phyloP scores from a whole-genome alignment of 1,284 basidiomycete genomes.

The Pseudozyma tsukubaensis region DNA sequence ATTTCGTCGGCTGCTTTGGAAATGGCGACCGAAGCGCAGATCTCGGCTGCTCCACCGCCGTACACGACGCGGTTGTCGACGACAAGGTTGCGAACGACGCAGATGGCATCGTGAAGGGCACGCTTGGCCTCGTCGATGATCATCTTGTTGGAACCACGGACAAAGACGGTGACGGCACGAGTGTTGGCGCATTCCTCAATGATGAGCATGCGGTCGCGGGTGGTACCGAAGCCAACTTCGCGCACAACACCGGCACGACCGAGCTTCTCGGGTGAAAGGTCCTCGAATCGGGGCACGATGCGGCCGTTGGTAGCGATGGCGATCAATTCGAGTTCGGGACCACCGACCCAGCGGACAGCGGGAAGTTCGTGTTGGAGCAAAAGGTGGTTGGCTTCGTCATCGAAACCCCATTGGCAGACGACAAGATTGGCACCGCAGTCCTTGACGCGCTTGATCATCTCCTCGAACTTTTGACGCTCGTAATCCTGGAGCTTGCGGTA shows the following conservation, averaged over 20 bases:
- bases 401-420: conserved; percentile 99
- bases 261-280: conserved; percentile 88
- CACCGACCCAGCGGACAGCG: conserved; percentile 98
- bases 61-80: conserved; percentile 97
- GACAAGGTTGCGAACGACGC: conserved; percentile 93
- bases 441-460: conserved; percentile 98
- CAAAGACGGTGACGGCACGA: conserved; percentile 95
- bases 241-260: conserved; percentile 92
- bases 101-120: conserved; percentile 95
- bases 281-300: conserved; percentile 97
- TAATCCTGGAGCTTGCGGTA: conserved; percentile 94
- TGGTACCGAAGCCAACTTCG: conserved; percentile 95
- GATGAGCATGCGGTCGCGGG: conserved; percentile 97
- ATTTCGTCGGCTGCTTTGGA: conserved; percentile 94
- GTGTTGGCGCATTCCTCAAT: conserved; percentile 98
- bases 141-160: conserved; percentile 99
- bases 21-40: conserved; percentile 92
- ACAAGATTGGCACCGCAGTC: conserved; percentile 98
- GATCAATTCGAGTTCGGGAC: conserved; percentile 98
- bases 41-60: conserved; percentile 96
- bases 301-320: conserved; percentile 98
- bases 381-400: conserved; percentile 98
- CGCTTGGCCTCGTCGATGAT: conserved; percentile 95
- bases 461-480: conserved; percentile 93
- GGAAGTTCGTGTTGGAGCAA: conserved; percentile 97